These are phyloP conservation scores for Ogataea henricii DNA, from an alignment of 805 yeast species.

Conservation along the genomic window DNA sequence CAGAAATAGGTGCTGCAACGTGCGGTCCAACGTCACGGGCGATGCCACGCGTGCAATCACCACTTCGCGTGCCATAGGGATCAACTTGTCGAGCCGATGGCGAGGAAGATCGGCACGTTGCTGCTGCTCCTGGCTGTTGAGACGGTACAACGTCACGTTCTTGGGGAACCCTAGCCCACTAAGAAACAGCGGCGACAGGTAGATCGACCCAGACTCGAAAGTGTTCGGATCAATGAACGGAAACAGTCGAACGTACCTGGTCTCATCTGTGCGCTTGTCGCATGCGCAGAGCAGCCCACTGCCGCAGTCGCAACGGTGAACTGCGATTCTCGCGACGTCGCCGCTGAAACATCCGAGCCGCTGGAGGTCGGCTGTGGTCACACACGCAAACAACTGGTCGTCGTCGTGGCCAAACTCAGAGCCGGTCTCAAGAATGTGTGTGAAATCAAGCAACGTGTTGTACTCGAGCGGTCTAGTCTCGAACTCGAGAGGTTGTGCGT, in stretches of 20 bases:
- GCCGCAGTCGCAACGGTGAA: constrained; percentile 19
- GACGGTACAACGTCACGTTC: constrained; percentile 18
- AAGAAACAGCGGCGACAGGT: constrained; percentile 64
- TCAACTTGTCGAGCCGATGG: constrained; percentile 23
- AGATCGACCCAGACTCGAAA: constrained; percentile 42
- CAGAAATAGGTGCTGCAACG: constrained; percentile 61
- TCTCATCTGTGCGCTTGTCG: constrained; percentile 8
- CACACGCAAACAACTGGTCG: constrained; percentile 44
- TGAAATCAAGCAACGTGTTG: constrained; percentile 18
- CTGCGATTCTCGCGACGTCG: constrained; percentile 49
- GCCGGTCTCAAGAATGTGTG: constrained; percentile 18
- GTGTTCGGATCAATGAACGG: constrained; percentile 67
- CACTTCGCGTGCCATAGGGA: constrained; percentile 60
- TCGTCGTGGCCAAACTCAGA: constrained; percentile 41
- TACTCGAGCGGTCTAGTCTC: constrained; percentile 10
- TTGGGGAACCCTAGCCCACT: constrained; percentile 47
- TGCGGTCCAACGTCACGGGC: constrained; percentile 64
- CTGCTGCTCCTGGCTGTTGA: constrained; percentile 28
- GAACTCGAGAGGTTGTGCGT: constrained; percentile 14
- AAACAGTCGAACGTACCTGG: constrained; percentile 44
- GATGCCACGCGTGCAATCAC: constrained; percentile 69
- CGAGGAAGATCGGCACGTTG: constrained; percentile 25
- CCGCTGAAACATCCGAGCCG: constrained; percentile 69
- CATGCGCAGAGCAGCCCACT: constrained; percentile 23
- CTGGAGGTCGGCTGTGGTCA: constrained; percentile 52